Percentiles rank a stretch among this genome's conserved stretches.
Evolutionary conservation across 2,329 filamentous ascomycete species (phyloP).

Genomic region (Colletotrichum brevisporum): DNA sequence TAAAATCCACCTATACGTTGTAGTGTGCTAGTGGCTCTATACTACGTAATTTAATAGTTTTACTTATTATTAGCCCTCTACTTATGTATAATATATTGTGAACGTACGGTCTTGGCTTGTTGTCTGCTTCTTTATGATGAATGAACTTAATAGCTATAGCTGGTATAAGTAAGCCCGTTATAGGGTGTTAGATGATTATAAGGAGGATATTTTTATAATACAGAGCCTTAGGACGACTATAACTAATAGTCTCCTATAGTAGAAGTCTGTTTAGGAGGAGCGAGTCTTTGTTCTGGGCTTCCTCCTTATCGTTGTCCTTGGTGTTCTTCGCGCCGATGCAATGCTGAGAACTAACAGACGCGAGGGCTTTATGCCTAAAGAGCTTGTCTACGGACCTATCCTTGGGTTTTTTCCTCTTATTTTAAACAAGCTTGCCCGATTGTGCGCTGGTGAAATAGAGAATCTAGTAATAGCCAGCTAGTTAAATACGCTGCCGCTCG

Average conservation of each 20-base stretch:
- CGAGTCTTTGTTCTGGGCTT: constrained; percentile 42
- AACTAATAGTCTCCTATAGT: constrained; percentile 41
- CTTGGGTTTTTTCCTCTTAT: constrained; percentile 46
- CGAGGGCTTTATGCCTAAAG: constrained; percentile 44
- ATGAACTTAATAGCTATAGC: constrained; percentile 50
- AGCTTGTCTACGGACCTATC: constrained; percentile 46
- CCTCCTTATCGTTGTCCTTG: constrained; percentile 26
- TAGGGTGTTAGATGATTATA: constrained; percentile 47
- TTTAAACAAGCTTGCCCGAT: constrained; percentile 47
- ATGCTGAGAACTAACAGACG: constrained; percentile 11
- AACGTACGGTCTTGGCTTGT: constrained; percentile 48
- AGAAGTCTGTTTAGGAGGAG: constrained; percentile 44
- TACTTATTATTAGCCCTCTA: too few species aligned
- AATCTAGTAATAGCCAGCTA: too few species aligned
- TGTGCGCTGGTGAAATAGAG: too few species aligned
- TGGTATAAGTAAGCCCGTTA: constrained; percentile 41
- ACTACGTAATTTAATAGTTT: too few species aligned
- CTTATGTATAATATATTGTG: not conserved
- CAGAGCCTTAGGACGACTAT: constrained; percentile 46
- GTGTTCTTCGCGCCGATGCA: constrained; percentile 22
- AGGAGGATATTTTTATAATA: constrained; percentile 50
- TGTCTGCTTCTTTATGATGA: constrained; percentile 48
- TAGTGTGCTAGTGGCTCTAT: too few species aligned
- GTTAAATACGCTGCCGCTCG: too few species aligned
- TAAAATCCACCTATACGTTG: too few species aligned